Evolutionary conservation across 2,329 filamentous ascomycete species (phyloP).

Genomic region (Alternaria viburni): DNA sequence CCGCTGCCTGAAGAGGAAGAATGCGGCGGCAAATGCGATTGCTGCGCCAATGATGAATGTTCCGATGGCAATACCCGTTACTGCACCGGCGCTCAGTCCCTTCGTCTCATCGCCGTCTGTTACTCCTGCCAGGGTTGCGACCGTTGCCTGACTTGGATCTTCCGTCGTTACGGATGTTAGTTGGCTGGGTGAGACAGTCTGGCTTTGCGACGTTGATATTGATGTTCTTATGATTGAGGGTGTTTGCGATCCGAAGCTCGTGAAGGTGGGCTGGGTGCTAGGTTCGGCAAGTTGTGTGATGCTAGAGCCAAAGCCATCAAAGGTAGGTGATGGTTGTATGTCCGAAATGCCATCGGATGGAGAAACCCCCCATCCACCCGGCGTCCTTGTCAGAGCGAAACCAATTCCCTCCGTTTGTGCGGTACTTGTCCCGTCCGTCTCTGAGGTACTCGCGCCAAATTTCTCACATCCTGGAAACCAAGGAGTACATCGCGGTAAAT

Average conservation of each 20-base stretch:
- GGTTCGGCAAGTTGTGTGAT: not conserved
- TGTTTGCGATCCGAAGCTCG: too few species aligned
- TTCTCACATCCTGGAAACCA: not conserved
- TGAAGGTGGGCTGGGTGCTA: not conserved
- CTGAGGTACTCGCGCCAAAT: not conserved
- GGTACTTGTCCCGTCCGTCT: not conserved
- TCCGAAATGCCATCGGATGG: not conserved
- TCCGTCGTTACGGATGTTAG: not conserved
- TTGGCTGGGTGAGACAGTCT: not conserved
- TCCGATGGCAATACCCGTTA: conserved; percentile 30
- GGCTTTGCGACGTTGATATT: not conserved
- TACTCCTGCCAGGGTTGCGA: not conserved
- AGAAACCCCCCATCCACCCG: not conserved
- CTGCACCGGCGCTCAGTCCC: conserved; percentile 19
- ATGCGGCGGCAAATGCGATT: conserved; percentile 36
- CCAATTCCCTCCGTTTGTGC: not conserved
- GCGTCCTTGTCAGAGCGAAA: not conserved
- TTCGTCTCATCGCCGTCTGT: not conserved
- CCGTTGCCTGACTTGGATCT: not conserved
- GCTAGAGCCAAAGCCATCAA: not conserved
- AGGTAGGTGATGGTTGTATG: too few species aligned
- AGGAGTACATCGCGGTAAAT: not conserved
- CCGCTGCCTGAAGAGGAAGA: conserved; percentile 39
- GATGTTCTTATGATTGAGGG: not conserved
- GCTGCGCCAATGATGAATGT: conserved; percentile 35